A percentile compares a stretch with the other conserved stretches of the same genome.
Conservation (phyloP, 73 alveolate species). For the Breviolum minutum region DNA sequence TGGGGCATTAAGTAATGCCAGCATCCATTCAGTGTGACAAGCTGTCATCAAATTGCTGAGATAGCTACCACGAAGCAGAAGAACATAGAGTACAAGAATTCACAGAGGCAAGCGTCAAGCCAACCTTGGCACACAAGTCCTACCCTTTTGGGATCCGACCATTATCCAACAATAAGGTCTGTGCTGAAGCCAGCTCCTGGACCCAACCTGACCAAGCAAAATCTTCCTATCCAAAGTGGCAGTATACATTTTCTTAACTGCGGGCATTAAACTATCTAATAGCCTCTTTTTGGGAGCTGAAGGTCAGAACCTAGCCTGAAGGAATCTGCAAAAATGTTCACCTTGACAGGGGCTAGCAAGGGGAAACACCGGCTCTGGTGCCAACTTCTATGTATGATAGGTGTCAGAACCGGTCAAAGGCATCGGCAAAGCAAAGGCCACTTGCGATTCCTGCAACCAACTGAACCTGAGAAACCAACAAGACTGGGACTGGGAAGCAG, state of each 20-base stretch:
- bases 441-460: conserved; percentile 47
- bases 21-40: neutral
- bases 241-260: neutral
- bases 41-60: neutral
- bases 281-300: neutral
- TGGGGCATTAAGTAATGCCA: too few species aligned
- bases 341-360: neutral
- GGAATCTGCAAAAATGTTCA: conserved; percentile 68
- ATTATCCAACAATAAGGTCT: neutral
- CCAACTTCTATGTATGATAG: too few species aligned
- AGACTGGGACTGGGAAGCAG: neutral
- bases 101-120: conserved; percentile 78
- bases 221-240: too few species aligned
- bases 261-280: too few species aligned
- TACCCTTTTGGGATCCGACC: neutral
- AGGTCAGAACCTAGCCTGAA: conserved; percentile 13
- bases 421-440: conserved; percentile 39
- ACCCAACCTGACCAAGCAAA: conserved; percentile 27
- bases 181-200: conserved; percentile 88
- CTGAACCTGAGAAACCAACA: conserved; percentile 4
- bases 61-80: conserved; percentile 52
- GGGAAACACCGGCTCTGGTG: neutral
- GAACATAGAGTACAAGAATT: conserved; percentile 50
- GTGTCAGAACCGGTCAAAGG: neutral
- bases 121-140: conserved; percentile 25